A percentile compares a stretch with the other conserved stretches of the same genome.
phyloP scores from a whole-genome alignment of 2,329 filamentous ascomycete species.

The Diaporthe sp. region DNA sequence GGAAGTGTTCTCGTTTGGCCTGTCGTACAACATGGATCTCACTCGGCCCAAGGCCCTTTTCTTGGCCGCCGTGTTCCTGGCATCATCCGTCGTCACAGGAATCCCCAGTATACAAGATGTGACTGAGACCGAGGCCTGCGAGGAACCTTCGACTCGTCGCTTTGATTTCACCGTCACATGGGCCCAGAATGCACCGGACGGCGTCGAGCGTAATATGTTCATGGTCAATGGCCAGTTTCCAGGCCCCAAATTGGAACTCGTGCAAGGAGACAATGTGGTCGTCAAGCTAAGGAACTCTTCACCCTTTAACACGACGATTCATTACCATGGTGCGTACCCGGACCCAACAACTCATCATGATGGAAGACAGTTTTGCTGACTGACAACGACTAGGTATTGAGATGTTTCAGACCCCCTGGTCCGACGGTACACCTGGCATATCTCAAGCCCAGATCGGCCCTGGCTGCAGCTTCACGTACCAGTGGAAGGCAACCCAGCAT shows the following conservation, averaged over 20 bases:
- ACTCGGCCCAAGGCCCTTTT: background rate
- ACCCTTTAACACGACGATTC: background rate
- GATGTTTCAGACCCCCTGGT: background rate
- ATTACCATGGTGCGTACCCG: background rate
- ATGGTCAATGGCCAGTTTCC: background rate
- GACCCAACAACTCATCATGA: background rate
- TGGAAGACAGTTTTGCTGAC: background rate
- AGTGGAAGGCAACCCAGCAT: background rate
- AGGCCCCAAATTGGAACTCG: background rate
- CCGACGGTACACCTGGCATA: background rate
- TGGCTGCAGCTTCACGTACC: background rate
- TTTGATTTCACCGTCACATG: conserved; percentile 1
- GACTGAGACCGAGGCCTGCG: background rate
- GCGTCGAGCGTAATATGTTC: background rate
- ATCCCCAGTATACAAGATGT: background rate
- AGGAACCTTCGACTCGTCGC: background rate
- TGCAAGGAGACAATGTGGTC: background rate
- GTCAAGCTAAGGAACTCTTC: background rate
- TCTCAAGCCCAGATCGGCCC: background rate
- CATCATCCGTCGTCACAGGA: background rate
- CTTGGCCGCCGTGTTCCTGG: background rate
- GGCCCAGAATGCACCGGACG: background rate
- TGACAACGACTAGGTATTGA: background rate
- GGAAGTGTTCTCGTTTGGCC: background rate
- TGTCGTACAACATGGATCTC: background rate